Conservation (phyloP, 2,329 filamentous ascomycete genomes). For the Ilyonectria sp. region DNA sequence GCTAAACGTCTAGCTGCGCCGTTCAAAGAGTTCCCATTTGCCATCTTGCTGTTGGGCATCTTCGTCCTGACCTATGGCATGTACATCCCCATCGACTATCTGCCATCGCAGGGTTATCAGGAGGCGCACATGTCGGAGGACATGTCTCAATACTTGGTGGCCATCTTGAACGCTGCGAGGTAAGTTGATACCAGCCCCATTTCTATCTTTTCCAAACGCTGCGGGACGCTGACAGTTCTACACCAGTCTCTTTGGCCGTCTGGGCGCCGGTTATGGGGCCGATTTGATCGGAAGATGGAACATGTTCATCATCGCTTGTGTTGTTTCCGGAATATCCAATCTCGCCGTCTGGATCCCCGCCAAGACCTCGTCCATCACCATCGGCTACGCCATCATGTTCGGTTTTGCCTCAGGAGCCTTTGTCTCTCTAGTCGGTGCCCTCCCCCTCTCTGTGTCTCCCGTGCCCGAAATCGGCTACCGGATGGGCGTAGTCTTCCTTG, state of each 20-base stretch:
- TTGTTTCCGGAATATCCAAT: conserved; percentile 55
- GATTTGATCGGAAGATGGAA: conserved; percentile 58
- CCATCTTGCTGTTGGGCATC: conserved; percentile 49
- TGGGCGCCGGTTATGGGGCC: conserved; percentile 51
- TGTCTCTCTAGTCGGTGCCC: conserved; percentile 63
- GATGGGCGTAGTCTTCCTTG: conserved; percentile 61
- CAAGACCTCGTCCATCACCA: conserved; percentile 31
- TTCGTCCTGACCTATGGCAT: conserved; percentile 56
- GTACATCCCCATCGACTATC: conserved; percentile 56
- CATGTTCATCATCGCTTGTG: conserved; percentile 62
- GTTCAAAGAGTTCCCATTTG: conserved; percentile 50
- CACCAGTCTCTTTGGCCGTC: conserved; percentile 53
- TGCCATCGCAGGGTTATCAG: conserved; percentile 48
- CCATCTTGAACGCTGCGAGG: conserved; percentile 56
- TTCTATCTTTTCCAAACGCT: neutral
- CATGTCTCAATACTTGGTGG: conserved; percentile 53
- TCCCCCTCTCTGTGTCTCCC: conserved; percentile 31
- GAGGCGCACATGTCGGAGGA: conserved; percentile 47
- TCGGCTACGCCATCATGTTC: conserved; percentile 55
- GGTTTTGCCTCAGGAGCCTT: conserved; percentile 66
- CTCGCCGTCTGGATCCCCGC: conserved; percentile 62
- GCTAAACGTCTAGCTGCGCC: conserved; percentile 51
- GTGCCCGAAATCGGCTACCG: conserved; percentile 48
- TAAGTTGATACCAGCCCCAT: neutral
- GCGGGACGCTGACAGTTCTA: neutral